These are phyloP conservation scores for Madurella fahalii DNA, from an alignment of 2,329 filamentous ascomycete genomes.

Conservation along the genomic window DNA sequence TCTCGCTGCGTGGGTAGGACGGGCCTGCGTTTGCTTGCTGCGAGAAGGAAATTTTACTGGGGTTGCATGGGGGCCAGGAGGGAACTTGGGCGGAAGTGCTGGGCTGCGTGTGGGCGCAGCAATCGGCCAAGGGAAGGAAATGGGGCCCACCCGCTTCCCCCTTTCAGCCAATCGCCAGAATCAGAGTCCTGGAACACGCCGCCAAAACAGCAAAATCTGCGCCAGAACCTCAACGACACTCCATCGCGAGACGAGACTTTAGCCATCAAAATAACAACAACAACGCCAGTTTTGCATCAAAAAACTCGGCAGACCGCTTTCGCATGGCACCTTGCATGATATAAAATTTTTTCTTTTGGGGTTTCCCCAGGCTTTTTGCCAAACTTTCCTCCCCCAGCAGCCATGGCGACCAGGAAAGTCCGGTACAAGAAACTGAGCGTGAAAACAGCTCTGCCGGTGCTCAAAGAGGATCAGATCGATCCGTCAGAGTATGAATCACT, in stretches of 20 bases:
- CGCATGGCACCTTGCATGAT: conserved; percentile 56
- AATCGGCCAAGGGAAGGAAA: conserved; percentile 17
- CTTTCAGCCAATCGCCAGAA: conserved; percentile 25
- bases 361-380: conserved; percentile 49
- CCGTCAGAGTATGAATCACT: conserved; percentile 80
- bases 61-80: conserved; percentile 5
- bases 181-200: conserved; percentile 22
- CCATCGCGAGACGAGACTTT: conserved; percentile 45
- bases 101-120: not conserved
- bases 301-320: conserved; percentile 48
- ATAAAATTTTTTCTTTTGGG: conserved; percentile 59
- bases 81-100: conserved; percentile 3
- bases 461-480: conserved; percentile 89
- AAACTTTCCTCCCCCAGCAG: conserved; percentile 36
- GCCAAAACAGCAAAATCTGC: conserved; percentile 48
- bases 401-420: conserved; percentile 65
- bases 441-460: conserved; percentile 81
- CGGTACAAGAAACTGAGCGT: conserved; percentile 88
- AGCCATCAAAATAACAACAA: conserved; percentile 53
- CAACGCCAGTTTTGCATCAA: conserved; percentile 49
- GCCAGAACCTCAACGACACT: conserved; percentile 54
- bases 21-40: conserved; percentile 4
- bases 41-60: conserved; percentile 6
- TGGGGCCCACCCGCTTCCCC: not conserved
- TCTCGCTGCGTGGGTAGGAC: not conserved